Base-by-base conservation (phyloP, 805 yeast species). In the Lipomyces japonicus region DNA sequence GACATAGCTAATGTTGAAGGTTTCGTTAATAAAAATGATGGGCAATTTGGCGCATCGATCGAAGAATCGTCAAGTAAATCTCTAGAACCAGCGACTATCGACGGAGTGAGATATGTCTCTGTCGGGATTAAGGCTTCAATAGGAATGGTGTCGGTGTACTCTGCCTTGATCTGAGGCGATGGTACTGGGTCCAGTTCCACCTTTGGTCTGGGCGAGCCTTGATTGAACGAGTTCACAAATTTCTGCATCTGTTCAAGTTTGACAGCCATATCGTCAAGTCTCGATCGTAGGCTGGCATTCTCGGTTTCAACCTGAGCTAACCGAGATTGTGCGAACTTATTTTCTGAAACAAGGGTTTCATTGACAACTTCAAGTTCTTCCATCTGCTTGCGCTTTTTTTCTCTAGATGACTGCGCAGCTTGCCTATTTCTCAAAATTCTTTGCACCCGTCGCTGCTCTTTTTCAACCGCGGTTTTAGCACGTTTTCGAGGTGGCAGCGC, bases 391-490 rank as follows among this genome's bases (percentile, higher is more conserved):
- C 97, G 79, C 78, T 91, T 91, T 79, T 91, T 90, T 66, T 93
- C 98, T 59, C 98, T 79, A 25, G 96, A 86, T 46, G 96, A 95
- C 67, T 91, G 97, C 42, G 98, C 98, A 14, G 97, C 97, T 66
- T 91, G 84, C 64, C 97, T 80, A 70, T 91, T 91, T 66, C 98
- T 79, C 62, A 91, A 74, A 44, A 93, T 90, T 44, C 98, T 76
- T 70, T 93, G 97, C 47, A 90, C 81, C 41, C 96, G 79, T 59
- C 97, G 82, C 71, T 91, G 97, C 69, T 93, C 97, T 72, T 91
- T 93, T 71, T 91, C 97, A 70, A 90, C 96, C 60, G 86, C 79
- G 37, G 98, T 93, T 75, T 86, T 88, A 4, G 98, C 97, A 61
- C 97, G 80, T 74, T 93, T 93, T 58, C 97, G 79, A 46, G 97